These are phyloP conservation scores for Cercophora sp. DNA, from an alignment of 495 filamentous ascomycete species.

Conservation along the genomic window DNA sequence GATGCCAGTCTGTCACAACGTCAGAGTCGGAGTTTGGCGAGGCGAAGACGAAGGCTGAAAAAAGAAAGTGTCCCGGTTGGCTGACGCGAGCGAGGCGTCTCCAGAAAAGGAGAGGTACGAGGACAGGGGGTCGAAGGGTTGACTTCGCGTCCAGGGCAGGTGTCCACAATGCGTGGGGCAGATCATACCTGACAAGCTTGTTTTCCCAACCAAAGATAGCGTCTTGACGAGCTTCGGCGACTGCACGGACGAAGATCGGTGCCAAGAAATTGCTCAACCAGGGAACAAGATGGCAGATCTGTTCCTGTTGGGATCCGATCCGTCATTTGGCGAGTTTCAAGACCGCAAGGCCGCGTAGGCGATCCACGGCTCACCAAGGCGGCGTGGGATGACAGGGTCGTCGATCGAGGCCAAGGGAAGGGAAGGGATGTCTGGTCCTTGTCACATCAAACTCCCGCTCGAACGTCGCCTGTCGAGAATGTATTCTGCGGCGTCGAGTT, in stretches of 20 bases:
- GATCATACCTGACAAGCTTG: constrained; percentile 19
- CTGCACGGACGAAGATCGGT: constrained; percentile 12
- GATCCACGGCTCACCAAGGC: background rate
- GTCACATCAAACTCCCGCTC: background rate
- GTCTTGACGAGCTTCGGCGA: background rate
- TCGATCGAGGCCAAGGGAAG: too few species aligned
- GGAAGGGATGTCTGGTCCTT: background rate
- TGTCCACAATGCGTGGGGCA: constrained; percentile 16
- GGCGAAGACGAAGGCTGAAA: background rate
- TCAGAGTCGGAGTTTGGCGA: background rate
- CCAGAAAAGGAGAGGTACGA: constrained; percentile 4
- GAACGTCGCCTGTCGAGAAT: too few species aligned
- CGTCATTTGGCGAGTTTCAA: constrained; percentile 7
- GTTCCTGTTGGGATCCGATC: background rate
- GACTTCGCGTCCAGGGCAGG: constrained; percentile 14
- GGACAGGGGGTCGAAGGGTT: constrained; percentile 3
- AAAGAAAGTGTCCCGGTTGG: background rate
- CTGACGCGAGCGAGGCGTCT: background rate
- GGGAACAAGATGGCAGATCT: constrained; percentile 6
- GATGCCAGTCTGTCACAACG: too few species aligned
- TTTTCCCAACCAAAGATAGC: constrained; percentile 1
- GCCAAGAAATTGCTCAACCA: constrained; percentile 12
- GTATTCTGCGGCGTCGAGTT: too few species aligned
- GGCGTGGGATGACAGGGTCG: background rate
- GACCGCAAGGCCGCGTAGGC: background rate